Evolutionary conservation across 768 basidiomycete genomes (phyloP), one percentile per base, ranked within the genome.

Genomic region (Mycena leptocephala): DNA sequence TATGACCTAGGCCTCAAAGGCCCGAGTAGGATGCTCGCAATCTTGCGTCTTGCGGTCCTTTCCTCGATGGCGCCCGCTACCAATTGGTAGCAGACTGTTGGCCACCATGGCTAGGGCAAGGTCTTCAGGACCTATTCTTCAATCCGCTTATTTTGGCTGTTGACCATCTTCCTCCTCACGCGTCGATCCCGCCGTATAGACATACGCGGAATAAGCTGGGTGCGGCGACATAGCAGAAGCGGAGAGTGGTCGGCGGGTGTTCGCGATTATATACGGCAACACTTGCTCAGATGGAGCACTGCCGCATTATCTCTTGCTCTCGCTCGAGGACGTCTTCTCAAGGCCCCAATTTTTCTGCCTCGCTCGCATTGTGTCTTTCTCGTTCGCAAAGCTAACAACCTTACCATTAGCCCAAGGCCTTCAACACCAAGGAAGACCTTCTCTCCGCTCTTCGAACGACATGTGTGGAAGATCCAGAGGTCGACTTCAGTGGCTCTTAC

Each of bases 401-500:
- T 18, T 1, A 30, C 3, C 26, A 26, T n/a, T 30, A 79, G 79
- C 74, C 79, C 20, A 61, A 67, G 13, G 14, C 66, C 0, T 79
- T 76, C 64, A 35, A 18, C 13, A 74, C 18, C 11, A 35, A 51
- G 26, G 55, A 74, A 22, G 76, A 75, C 3, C 66, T 78, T 10
- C 71, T 78, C 9, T 55, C 74, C 9, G 79, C 74, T 6, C 70
- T 78, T 1, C 18, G 8, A 22, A 67, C 51, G 16, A 30, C 72
- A 41, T 73, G 69, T 37, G 2, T 72, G n/a, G 69, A 82, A 69
- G 83, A 80, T 14, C 81, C 83, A 3, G 72, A 84, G 61, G 87
- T 89, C 67, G 85, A 88, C 68, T 89, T 89, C 74, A 85, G 87
- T 59, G 88, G 87, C 46, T 85, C 76, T 18, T 90, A 86, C 77